Evolutionary conservation across 1,284 basidiomycete species (phyloP).

Genomic region (Ustilago xerochloae): DNA sequence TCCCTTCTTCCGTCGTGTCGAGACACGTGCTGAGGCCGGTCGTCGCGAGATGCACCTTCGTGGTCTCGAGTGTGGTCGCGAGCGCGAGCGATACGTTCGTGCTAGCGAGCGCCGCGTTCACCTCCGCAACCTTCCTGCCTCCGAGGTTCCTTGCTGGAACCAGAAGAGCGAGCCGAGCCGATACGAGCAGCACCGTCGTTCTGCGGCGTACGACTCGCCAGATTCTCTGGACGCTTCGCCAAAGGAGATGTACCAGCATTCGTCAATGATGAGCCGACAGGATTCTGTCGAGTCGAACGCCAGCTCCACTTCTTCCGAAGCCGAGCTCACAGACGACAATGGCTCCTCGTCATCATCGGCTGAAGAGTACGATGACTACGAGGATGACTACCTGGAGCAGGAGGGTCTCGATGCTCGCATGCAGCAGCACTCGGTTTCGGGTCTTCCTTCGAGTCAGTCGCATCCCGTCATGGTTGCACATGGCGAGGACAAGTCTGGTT

Average conservation of each 20-base stretch:
- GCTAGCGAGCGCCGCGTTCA: slow-evolving; percentile 63
- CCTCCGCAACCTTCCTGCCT: slow-evolving; percentile 61
- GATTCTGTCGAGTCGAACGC: slow-evolving; percentile 50
- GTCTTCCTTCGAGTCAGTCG: slow-evolving; percentile 33
- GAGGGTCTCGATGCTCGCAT: slow-evolving; percentile 50
- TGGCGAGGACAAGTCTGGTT: slow-evolving; percentile 43
- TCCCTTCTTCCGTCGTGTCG: slow-evolving; percentile 66
- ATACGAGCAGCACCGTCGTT: slow-evolving; percentile 41
- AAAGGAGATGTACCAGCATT: slow-evolving; percentile 28
- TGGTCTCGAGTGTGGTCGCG: slow-evolving; percentile 64
- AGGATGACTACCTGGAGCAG: slow-evolving; percentile 59
- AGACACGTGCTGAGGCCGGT: slow-evolving; percentile 63
- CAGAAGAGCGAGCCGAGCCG: slow-evolving; percentile 40
- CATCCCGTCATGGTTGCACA: slow-evolving; percentile 35
- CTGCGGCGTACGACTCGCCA: slow-evolving; percentile 41
- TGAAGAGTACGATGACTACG: slow-evolving; percentile 64
- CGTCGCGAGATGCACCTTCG: slow-evolving; percentile 66
- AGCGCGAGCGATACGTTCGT: slow-evolving; percentile 64
- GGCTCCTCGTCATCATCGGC: slow-evolving; percentile 64
- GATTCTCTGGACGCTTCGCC: slow-evolving; percentile 37
- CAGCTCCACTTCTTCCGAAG: slow-evolving; percentile 60
- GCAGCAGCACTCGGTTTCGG: slow-evolving; percentile 44
- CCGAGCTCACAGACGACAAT: slow-evolving; percentile 66
- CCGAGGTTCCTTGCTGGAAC: slow-evolving; percentile 66
- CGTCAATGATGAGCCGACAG: slow-evolving; percentile 54